Base-by-base conservation (phyloP, 768 basidiomycete genomes). In the Agaricus bisporus region DNA sequence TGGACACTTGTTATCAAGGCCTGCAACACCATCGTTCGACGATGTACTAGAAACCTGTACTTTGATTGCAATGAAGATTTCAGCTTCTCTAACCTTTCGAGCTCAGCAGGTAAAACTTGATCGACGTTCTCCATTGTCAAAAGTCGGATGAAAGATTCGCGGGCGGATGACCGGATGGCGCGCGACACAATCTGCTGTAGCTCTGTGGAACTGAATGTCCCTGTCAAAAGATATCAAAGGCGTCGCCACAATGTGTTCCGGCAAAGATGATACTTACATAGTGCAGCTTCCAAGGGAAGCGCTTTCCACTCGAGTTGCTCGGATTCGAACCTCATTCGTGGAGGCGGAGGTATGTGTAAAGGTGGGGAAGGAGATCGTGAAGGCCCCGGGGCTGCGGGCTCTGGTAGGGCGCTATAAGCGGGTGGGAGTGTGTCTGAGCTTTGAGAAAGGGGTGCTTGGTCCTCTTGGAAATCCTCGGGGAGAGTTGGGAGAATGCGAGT, bases 141-240 rank as follows among this genome's bases (percentile, higher is more conserved):
- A 9, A 91, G 72, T 3, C 87, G 85, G 47, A 90, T 79, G 59
- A 82, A 86, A 2, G 84, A 82, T 55, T 86, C 84, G 56, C 76
- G 73, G 0, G 85, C 81, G 9, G 85, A 86, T 17, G 78, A 70
- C 12, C 85, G 79, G 58, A 91, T 87, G 4, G 86, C 85, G 6
- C 79, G 74, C 28, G 86, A 83, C 17, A 88, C 88, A 55, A 88
- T 78, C 20, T 78, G 73, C 61, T 89, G 88, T 28, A 90, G 76
- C 57, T 88, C 69, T 61, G 70, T 58, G 62, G 78, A 64, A 64
- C 81, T 79, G 68, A 89, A 70, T 63, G 85, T 78, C 78, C 77
- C 78, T 79, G 57, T 15, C 49, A 18, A 22, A 52, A 26, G 54
- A 41, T 43, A 55, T 46, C 45, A 51, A 26, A 59, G 48, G 43